Base-by-base conservation (phyloP, 768 basidiomycete species). In the Kwoniella botswanensis region DNA sequence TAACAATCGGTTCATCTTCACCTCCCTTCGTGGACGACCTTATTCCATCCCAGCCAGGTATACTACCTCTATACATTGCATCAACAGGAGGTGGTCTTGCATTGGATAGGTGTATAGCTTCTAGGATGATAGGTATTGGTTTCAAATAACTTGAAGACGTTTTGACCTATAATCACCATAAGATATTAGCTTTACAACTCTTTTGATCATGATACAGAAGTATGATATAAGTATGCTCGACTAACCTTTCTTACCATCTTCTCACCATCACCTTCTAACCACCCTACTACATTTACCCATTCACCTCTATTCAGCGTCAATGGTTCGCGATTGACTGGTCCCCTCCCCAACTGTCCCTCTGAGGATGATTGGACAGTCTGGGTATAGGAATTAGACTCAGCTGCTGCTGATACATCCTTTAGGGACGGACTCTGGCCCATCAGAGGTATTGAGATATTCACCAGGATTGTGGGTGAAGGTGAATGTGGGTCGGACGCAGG, bases 211-310 rank as follows among this genome's bases (percentile, higher is more conserved):
- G 26, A 26, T 26, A 26, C 26, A 26, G 26, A 2, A 26, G 26
- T 26, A 26, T 26, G 26, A 29, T 1, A 21, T 10, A 17, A 24
- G 4, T 12, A n/a, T 3, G 24, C 11, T 18, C 24, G 18, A 67
- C 73, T 55, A 26, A 75, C 76, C 59, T 72, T 66, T 18, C 29
- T 50, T 2, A 67, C 44, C 53, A 71, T 50, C n/a, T 50, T 72
- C 24, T 52, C 24, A 1, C 59, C 63, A 18, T 72, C 68, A 15
- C 72, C 74, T 63, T 78, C 79, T 42, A 80, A 59, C 79, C 79
- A 80, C 29, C 79, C 79, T 2, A 80, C 76, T 1, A 78, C 64
- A 22, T 43, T 58, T 3, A 80, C 67, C 71, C 73, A 78, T 52
- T 74, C 77, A 24, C 79, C 79, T 41, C 70, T 42, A 10, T 66